Conservation (phyloP, 257 asterid genomes). For the Jaltomata sinuosa region DNA sequence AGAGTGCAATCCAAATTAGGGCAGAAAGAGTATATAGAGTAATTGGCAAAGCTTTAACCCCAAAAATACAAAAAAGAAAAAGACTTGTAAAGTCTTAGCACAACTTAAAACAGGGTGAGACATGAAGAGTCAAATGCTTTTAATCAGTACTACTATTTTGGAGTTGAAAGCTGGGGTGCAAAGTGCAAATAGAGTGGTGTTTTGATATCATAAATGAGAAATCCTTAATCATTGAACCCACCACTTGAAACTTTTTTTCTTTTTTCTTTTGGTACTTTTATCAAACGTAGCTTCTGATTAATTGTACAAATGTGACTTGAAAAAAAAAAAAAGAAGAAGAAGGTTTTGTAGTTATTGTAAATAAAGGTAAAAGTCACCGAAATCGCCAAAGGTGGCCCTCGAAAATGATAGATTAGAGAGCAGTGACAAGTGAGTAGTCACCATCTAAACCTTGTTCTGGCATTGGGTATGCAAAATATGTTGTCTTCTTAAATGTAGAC, state of each 20-base stretch:
- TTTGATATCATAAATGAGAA: neutral
- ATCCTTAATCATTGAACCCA: neutral
- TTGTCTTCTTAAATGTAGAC: neutral
- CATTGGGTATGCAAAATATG: neutral
- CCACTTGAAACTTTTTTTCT: neutral
- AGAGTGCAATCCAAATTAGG: neutral
- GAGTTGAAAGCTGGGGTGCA: neutral
- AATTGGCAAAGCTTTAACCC: neutral
- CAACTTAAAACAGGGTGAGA: neutral
- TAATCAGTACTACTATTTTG: neutral
- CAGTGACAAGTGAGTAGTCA: neutral
- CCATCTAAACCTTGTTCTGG: neutral
- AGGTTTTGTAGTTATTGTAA: neutral
- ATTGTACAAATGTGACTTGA: neutral
- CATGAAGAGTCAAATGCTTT: neutral
- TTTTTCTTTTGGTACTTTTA: neutral
- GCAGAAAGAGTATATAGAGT: neutral
- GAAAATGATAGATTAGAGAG: neutral
- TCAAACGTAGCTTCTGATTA: neutral
- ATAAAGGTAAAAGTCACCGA: neutral
- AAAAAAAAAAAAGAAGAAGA: neutral
- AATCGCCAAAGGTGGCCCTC: neutral
- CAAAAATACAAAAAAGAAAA: neutral
- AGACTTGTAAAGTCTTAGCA: neutral
- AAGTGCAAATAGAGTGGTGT: neutral